Evolutionary conservation across 2,329 filamentous ascomycete genomes (phyloP).

Genomic region (Rutstroemia sp.): DNA sequence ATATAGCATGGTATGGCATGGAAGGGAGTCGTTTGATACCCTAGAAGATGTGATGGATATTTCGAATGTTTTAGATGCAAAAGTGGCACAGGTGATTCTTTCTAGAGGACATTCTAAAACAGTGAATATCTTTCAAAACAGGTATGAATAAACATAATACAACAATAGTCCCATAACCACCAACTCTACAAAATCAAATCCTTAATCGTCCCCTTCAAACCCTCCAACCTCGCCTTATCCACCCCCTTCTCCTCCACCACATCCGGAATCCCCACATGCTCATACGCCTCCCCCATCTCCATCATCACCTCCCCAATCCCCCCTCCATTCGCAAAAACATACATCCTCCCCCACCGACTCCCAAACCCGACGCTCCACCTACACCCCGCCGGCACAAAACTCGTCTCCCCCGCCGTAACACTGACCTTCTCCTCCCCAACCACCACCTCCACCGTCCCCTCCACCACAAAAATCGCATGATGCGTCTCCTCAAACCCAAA

Average conservation of each 20-base stretch:
- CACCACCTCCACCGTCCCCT: slow-evolving; percentile 38
- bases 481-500: slow-evolving; percentile 33
- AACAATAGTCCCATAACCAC: too few relatives aligned
- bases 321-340: slow-evolving; percentile 25
- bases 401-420: slow-evolving; percentile 14
- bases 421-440: slow-evolving; percentile 28
- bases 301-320: slow-evolving; percentile 20
- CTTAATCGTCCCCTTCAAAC: background rate
- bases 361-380: slow-evolving; percentile 14
- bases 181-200: background rate
- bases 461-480: slow-evolving; percentile 43
- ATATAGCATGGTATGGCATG: too few relatives aligned
- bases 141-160: too few relatives aligned
- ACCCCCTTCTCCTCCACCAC: background rate
- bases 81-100: too few relatives aligned
- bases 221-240: background rate
- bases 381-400: slow-evolving; percentile 8
- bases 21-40: too few relatives aligned
- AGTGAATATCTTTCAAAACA: too few relatives aligned
- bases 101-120: too few relatives aligned
- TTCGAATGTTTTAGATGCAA: too few relatives aligned
- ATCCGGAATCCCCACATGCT: background rate
- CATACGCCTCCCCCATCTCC: background rate
- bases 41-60: too few relatives aligned
- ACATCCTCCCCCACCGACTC: slow-evolving; percentile 19